Percentiles rank a stretch among this genome's conserved stretches.
phyloP scores from a whole-genome alignment of 2,329 filamentous ascomycete species.

The Colletotrichum ledebouriae region DNA sequence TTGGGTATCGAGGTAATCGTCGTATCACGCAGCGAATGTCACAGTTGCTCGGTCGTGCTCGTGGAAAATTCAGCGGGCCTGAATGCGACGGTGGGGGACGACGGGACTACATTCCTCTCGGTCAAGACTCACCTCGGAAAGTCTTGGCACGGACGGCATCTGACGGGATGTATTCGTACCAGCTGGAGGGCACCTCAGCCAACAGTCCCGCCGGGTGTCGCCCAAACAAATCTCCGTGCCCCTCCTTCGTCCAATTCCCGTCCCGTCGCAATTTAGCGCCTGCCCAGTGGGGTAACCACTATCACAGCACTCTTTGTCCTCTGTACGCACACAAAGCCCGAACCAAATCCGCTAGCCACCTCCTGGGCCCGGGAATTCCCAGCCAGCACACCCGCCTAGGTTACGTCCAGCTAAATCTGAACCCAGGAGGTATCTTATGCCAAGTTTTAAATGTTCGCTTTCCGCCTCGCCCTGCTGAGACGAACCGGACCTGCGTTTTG shows the following conservation, averaged over 20 bases:
- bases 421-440: background rate
- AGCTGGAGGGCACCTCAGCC: no score
- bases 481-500: background rate
- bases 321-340: background rate
- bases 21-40: background rate
- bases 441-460: background rate
- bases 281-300: slow-evolving; percentile 6
- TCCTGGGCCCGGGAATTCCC: slow-evolving; percentile 40
- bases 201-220: slow-evolving; percentile 20
- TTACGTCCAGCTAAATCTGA: background rate
- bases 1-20: background rate
- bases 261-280: slow-evolving; percentile 12
- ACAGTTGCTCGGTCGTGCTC: slow-evolving; percentile 20
- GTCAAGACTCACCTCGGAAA: slow-evolving; percentile 22
- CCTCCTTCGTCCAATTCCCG: slow-evolving; percentile 15
- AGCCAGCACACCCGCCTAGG: slow-evolving; percentile 7
- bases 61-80: slow-evolving; percentile 39
- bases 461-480: slow-evolving; percentile 1
- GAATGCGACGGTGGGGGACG: slow-evolving; percentile 39
- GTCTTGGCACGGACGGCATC: background rate
- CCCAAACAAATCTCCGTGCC: slow-evolving; percentile 33
- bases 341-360: slow-evolving; percentile 39
- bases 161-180: no score
- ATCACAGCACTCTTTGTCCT: slow-evolving; percentile 23
- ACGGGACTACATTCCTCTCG: slow-evolving; percentile 12